A percentile compares a stretch with the other conserved stretches of the same genome.
phyloP scores from a whole-genome alignment of 2,329 filamentous ascomycete genomes.

The Ophiostoma sp. region DNA sequence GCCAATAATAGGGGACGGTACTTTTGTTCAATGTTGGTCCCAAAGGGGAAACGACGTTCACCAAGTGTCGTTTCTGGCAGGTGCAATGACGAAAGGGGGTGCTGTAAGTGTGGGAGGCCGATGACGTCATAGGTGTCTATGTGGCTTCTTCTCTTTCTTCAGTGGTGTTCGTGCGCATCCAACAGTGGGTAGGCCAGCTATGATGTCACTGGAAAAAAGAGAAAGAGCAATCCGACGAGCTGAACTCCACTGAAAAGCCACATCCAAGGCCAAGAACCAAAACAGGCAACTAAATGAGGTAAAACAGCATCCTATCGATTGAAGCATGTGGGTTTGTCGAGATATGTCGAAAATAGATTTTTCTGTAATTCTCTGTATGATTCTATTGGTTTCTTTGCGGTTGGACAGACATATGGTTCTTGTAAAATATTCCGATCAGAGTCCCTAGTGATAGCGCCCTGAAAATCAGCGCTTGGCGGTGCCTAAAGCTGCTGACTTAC shows the following conservation, averaged over 20 bases:
- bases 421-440: neutral
- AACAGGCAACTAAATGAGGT: neutral
- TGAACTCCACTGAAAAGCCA: neutral
- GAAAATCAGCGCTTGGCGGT: neutral
- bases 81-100: neutral
- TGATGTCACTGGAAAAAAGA: constrained; percentile 7
- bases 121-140: neutral
- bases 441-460: neutral
- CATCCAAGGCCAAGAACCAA: neutral
- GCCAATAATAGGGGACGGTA: neutral
- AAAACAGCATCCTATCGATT: neutral
- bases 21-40: constrained; percentile 1
- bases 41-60: neutral
- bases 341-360: neutral
- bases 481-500: no score
- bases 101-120: neutral
- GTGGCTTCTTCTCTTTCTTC: neutral
- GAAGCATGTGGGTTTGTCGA: neutral
- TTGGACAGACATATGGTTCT: neutral
- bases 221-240: no score
- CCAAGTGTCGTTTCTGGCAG: neutral
- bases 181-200: neutral
- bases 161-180: neutral
- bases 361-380: neutral
- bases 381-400: neutral